Evolutionary conservation across 768 basidiomycete genomes (phyloP).

Genomic region (Lactarius hengduanensis): DNA sequence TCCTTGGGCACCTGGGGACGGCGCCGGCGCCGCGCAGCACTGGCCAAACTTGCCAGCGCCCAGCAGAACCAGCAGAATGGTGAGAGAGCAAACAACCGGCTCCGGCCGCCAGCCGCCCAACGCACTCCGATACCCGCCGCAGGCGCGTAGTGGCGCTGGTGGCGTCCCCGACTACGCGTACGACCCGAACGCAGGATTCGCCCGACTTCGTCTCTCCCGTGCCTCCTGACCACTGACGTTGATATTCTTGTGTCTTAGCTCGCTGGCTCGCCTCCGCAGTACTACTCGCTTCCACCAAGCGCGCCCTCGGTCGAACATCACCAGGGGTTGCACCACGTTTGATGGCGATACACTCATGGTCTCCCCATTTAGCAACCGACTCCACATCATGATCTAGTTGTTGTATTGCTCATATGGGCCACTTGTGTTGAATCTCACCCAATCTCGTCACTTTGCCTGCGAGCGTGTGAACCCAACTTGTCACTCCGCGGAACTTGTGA

Average conservation of each 20-base stretch:
- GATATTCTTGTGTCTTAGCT: neutral
- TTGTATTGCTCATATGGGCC: too few species aligned
- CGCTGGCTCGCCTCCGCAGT: neutral
- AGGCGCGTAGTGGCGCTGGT: neutral
- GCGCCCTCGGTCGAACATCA: neutral
- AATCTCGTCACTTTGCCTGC: neutral
- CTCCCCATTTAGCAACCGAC: too few species aligned
- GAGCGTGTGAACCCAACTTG: neutral
- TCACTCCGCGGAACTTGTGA: too few species aligned
- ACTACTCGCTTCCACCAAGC: constrained; percentile 7
- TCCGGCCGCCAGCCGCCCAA: neutral
- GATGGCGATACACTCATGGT: neutral
- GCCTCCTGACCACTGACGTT: neutral
- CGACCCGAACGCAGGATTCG: constrained; percentile 7
- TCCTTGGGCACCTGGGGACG: too few species aligned
- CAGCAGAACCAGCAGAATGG: neutral
- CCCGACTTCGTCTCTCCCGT: too few species aligned
- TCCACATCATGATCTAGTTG: too few species aligned
- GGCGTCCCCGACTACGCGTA: neutral
- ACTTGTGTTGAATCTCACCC: neutral
- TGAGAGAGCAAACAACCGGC: neutral
- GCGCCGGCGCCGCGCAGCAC: constrained; percentile 8
- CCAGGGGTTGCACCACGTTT: neutral
- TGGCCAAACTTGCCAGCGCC: neutral
- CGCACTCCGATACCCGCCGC: constrained; percentile 13